phyloP scores from a whole-genome alignment of 2,329 filamentous ascomycete genomes.

The Neonectria coccinea region DNA sequence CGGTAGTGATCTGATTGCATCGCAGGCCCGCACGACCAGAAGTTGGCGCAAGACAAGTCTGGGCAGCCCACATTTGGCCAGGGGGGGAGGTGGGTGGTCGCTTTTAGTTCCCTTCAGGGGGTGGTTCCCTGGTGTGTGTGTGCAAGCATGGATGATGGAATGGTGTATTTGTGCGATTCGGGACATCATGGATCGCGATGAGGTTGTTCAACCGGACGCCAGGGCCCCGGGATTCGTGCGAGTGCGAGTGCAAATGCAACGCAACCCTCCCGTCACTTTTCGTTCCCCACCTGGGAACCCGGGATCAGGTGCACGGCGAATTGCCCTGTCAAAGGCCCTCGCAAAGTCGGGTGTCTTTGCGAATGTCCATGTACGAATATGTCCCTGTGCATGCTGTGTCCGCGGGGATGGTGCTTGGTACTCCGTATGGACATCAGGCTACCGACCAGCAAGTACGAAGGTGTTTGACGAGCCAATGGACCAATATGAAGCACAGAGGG shows the following conservation, averaged over 20 bases:
- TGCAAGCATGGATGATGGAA: too few species aligned
- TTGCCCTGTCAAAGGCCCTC: slow-evolving; percentile 1
- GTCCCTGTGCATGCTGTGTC: slow-evolving; percentile 1
- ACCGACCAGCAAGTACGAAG: too few species aligned
- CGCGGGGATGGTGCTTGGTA: slow-evolving; percentile 1
- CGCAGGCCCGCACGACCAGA: slow-evolving; percentile 12
- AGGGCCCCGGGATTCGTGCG: neutral
- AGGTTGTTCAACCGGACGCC: neutral
- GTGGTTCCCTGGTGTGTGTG: neutral
- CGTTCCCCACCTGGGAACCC: neutral
- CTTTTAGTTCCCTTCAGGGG: neutral
- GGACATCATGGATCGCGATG: neutral
- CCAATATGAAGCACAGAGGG: too few species aligned
- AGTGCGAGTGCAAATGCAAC: neutral
- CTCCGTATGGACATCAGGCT: neutral
- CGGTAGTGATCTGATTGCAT: slow-evolving; percentile 21
- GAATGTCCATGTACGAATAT: neutral
- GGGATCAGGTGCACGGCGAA: neutral
- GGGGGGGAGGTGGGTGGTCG: neutral
- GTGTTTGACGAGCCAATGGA: neutral
- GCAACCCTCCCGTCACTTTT: neutral
- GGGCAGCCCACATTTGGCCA: slow-evolving; percentile 14
- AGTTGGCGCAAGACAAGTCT: slow-evolving; percentile 25
- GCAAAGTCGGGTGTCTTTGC: neutral
- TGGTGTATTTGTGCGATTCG: neutral